Evolutionary conservation across 768 basidiomycete species (phyloP), one percentile per base, ranked within the genome.

Genomic region (Suillus fuscotomentosus): DNA sequence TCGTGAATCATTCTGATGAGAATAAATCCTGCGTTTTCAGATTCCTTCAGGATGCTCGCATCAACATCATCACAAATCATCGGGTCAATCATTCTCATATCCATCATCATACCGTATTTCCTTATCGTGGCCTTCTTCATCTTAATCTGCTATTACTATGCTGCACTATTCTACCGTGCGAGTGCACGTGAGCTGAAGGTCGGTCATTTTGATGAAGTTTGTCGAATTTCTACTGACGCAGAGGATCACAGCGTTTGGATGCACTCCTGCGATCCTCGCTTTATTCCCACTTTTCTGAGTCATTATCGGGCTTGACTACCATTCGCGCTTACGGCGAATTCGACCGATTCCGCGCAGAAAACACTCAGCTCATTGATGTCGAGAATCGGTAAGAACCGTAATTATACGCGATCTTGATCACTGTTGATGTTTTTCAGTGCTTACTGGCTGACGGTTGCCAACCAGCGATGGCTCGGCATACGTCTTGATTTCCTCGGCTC

Each of bases 391-490:
- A 65, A 34, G 77, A 65, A 20, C 4, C 31, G 27, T 17, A 20
- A 17, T 53, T 10, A 4, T 17, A 89, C 20, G 17, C 9, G 51
- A 31, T 62, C n/a, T 54, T 67, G 20, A 65, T 41, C 20, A 31
- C 20, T 15, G n/a, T 51, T 39, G 36, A 34, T 24, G n/a, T 54
- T 62, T 45, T 27, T 3, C 62, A 73, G 90, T 48, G 94, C 95
- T 2, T 96, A 95, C 74, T 95, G 90, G 88, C 76, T 96, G 67
- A 92, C 91, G 0, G 84, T 94, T 47, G 83, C 88, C 22, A 95
- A 96, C 73, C 94, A 88, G 85, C 82, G 91, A 60, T 95, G 92
- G 95, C 87, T 98, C 36, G 93, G 91, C 60, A 85, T 97, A 54
- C 88, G 95, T 5, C 82, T 97, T n/a, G 96, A 97, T 75, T 86